phyloP scores from a whole-genome alignment of 225 moss, liverwort and hornwort genomes.

The Antitrichia curtipendula region DNA sequence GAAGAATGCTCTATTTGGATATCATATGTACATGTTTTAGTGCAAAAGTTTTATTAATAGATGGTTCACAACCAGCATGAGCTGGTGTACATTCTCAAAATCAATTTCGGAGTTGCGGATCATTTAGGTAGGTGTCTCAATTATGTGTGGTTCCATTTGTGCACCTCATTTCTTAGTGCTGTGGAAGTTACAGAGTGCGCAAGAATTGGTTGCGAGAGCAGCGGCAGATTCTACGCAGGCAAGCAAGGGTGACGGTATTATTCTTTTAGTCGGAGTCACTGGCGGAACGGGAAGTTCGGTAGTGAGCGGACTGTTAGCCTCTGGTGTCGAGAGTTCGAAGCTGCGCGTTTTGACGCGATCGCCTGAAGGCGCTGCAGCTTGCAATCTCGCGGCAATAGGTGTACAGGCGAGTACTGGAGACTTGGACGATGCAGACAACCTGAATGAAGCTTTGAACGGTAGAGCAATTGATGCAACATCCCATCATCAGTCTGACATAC shows the following conservation, averaged over 20 bases:
- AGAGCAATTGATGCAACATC: background rate
- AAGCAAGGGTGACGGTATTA: background rate
- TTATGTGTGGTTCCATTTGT: background rate
- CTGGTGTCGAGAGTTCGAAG: constrained; percentile 15
- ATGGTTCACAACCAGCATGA: background rate
- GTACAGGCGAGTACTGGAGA: constrained; percentile 25
- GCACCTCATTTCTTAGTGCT: background rate
- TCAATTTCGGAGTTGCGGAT: background rate
- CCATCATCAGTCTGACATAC: background rate
- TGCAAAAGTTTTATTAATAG: background rate
- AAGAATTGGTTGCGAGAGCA: background rate
- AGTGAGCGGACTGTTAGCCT: constrained; percentile 21
- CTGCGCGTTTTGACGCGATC: constrained; percentile 34
- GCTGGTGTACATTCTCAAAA: background rate
- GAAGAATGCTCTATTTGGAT: background rate
- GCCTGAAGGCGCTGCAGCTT: constrained; percentile 13
- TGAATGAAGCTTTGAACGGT: constrained; percentile 15
- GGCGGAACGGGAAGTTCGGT: constrained; percentile 38
- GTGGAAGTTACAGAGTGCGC: background rate
- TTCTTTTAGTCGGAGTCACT: constrained; percentile 38
- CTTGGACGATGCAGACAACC: constrained; percentile 19
- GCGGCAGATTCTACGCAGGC: background rate
- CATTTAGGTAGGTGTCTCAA: background rate
- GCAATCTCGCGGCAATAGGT: constrained; percentile 8
- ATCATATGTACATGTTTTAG: background rate